Percentiles rank a stretch among this genome's conserved stretches.
These are phyloP conservation scores for Nicotiana tomentosiformis DNA, from an alignment of 257 asterid genomes.

Conservation along the genomic window DNA sequence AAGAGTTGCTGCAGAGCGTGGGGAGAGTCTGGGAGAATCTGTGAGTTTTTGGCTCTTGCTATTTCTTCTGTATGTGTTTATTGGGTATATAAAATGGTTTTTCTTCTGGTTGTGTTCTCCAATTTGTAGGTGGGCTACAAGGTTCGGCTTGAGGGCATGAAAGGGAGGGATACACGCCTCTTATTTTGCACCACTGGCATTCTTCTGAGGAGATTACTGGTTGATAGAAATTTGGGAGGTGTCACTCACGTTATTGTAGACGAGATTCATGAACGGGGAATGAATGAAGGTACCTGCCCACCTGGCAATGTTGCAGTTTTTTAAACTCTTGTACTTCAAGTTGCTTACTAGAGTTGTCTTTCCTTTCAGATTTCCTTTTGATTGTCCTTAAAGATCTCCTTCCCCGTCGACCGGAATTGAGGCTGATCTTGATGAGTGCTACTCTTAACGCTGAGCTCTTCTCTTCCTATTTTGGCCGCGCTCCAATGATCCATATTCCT, in stretches of 20 bases:
- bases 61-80: conserved; percentile 15
- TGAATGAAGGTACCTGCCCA: conserved; percentile 73
- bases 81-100: conserved; percentile 6
- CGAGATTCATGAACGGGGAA: conserved; percentile 96
- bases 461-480: conserved; percentile 79
- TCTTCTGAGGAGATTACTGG: conserved; percentile 74
- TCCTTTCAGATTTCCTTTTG: conserved; percentile 75
- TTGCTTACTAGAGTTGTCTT: conserved; percentile 25
- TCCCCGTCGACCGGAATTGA: conserved; percentile 78
- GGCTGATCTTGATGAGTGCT: conserved; percentile 88
- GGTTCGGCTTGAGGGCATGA: conserved; percentile 95
- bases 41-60: conserved; percentile 37
- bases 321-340: neutral
- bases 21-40: conserved; percentile 84
- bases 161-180: conserved; percentile 91
- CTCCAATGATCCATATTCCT: conserved; percentile 82
- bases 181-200: conserved; percentile 88
- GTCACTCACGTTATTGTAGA: conserved; percentile 83
- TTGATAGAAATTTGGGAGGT: conserved; percentile 81
- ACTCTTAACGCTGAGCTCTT: conserved; percentile 89
- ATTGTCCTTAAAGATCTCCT: conserved; percentile 92
- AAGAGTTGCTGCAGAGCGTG: conserved; percentile 95
- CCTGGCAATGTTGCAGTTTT: conserved; percentile 4
- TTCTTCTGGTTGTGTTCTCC: conserved; percentile 8
- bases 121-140: conserved; percentile 72